Conservation (phyloP, 768 basidiomycete species). For the Mycena polygramma region DNA sequence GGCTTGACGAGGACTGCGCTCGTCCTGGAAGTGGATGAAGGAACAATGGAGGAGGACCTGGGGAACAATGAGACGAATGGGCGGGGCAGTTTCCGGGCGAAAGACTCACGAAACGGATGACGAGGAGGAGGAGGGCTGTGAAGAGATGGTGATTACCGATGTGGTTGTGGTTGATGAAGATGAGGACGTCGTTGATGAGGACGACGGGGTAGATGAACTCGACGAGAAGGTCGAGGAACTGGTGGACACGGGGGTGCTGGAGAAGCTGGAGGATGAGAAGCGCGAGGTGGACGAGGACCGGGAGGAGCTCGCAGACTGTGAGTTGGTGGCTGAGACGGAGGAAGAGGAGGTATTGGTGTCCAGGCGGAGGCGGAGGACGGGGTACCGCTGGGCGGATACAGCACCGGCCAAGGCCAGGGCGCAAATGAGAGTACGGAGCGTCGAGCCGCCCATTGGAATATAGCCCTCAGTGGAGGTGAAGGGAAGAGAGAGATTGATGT, state of each 20-base stretch:
- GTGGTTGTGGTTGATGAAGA: constrained; percentile 39
- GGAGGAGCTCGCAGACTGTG: constrained; percentile 7
- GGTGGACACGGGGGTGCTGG: background rate
- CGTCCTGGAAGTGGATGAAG: constrained; percentile 3
- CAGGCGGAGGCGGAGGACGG: constrained; percentile 1
- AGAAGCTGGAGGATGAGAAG: constrained; percentile 9
- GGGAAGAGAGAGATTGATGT: background rate
- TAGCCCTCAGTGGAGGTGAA: background rate
- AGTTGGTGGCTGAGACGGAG: background rate
- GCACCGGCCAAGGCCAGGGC: background rate
- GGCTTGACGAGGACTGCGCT: background rate
- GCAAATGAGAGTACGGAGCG: background rate
- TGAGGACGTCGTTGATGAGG: constrained; percentile 11
- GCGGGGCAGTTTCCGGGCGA: background rate
- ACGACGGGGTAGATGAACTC: background rate
- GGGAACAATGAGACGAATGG: background rate
- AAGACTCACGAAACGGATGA: constrained; percentile 75
- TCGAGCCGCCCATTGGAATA: constrained; percentile 10
- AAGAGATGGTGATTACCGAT: constrained; percentile 49
- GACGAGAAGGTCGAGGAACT: background rate
- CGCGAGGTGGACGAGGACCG: background rate
- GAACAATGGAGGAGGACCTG: constrained; percentile 2
- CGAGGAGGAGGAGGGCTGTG: constrained; percentile 66
- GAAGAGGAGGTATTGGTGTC: background rate
- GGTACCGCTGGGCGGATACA: background rate